Evolutionary conservation across 1,284 basidiomycete genomes (phyloP).

Genomic region (Thecaphora thlaspeos): DNA sequence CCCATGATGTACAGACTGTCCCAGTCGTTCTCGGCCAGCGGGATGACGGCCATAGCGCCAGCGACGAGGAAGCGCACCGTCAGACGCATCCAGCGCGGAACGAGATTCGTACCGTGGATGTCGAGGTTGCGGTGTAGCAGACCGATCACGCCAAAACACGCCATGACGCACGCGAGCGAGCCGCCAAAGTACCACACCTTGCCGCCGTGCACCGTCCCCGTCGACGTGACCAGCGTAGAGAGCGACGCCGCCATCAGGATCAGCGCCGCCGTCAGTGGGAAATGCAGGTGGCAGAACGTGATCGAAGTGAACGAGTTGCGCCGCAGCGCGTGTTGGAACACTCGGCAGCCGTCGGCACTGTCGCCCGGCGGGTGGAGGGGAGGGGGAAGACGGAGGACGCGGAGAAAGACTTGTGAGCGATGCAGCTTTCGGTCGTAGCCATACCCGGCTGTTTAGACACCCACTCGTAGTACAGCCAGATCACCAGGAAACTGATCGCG

Average conservation of each 20-base stretch:
- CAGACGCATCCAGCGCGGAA: constrained; percentile 43
- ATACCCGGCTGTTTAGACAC: too few species aligned
- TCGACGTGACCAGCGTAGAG: constrained; percentile 21
- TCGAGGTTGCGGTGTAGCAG: constrained; percentile 50
- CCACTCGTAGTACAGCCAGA: constrained; percentile 54
- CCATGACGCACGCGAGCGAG: constrained; percentile 23
- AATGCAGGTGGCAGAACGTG: constrained; percentile 52
- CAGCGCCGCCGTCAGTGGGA: constrained; percentile 49
- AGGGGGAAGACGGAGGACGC: neutral
- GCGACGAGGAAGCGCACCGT: constrained; percentile 32
- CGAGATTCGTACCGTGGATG: constrained; percentile 22
- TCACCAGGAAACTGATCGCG: constrained; percentile 45
- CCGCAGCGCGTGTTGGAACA: constrained; percentile 54
- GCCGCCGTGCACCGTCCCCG: constrained; percentile 19
- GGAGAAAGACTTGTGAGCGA: too few species aligned
- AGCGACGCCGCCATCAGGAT: constrained; percentile 43
- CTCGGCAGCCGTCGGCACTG: constrained; percentile 43
- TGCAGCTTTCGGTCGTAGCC: too few species aligned
- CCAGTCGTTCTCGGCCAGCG: constrained; percentile 38
- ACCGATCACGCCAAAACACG: constrained; percentile 44
- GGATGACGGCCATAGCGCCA: constrained; percentile 34
- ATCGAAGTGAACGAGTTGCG: constrained; percentile 50
- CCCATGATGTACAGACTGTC: constrained; percentile 33
- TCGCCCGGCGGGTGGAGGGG: constrained; percentile 9
- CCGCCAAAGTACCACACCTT: constrained; percentile 51